Conservation (phyloP, 1,139 yeast genomes). For the Candida tetrigidarum region DNA sequence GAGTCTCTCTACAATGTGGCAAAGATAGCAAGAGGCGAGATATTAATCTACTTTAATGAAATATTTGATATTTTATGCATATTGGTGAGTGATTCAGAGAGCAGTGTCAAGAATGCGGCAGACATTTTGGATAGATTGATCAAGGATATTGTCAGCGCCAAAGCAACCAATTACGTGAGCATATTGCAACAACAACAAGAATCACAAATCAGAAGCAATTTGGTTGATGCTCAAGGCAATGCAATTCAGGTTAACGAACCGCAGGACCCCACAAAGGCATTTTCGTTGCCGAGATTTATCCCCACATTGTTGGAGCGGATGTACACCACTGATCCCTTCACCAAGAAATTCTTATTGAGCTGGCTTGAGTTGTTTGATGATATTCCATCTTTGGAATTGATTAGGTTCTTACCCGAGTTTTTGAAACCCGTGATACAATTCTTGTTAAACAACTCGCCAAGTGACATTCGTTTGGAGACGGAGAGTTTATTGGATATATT, state of each 20-base stretch:
- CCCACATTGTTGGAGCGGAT: conserved; percentile 90
- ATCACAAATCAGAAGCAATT: conserved; percentile 46
- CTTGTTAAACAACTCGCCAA: conserved; percentile 75
- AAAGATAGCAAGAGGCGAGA: conserved; percentile 96
- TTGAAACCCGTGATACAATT: conserved; percentile 84
- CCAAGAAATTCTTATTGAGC: conserved; percentile 87
- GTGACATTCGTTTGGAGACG: conserved; percentile 88
- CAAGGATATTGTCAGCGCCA: conserved; percentile 95
- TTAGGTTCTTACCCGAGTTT: conserved; percentile 87
- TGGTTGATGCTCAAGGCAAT: conserved; percentile 52
- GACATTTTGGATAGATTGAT: conserved; percentile 88
- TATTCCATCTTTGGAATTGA: conserved; percentile 88
- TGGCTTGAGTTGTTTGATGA: conserved; percentile 93
- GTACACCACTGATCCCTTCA: conserved; percentile 90
- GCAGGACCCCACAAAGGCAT: conserved; percentile 73
- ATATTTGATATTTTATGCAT: conserved; percentile 91
- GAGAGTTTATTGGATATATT: conserved; percentile 76
- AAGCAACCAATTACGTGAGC: conserved; percentile 91
- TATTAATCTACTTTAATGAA: conserved; percentile 88
- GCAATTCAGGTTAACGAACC: conserved; percentile 65
- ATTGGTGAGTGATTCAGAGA: conserved; percentile 89
- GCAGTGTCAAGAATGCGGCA: conserved; percentile 94
- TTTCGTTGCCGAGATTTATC: conserved; percentile 84
- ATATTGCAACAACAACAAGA: conserved; percentile 62
- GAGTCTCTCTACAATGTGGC: conserved; percentile 96